These are phyloP conservation scores for Physocladia obscura DNA, from an alignment of 192 early-diverging fungal species.

Conservation along the genomic window DNA sequence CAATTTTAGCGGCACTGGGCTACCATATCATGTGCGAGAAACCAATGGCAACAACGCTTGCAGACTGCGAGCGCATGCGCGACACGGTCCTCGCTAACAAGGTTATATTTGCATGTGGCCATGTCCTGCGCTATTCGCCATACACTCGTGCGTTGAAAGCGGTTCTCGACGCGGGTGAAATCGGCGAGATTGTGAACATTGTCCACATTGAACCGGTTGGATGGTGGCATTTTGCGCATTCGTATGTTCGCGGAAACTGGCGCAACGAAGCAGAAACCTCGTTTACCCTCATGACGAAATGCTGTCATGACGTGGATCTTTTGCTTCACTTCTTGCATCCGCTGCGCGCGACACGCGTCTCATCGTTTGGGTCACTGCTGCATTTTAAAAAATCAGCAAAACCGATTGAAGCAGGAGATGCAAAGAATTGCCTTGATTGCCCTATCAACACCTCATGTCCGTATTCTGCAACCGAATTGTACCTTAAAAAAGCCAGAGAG, in stretches of 20 bases:
- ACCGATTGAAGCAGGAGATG: constrained; percentile 56
- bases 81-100: constrained; percentile 40
- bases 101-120: constrained; percentile 43
- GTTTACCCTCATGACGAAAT: constrained; percentile 65
- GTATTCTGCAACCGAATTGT: constrained; percentile 61
- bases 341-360: constrained; percentile 39
- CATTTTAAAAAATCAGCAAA: constrained; percentile 59
- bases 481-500: constrained; percentile 41
- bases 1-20: constrained; percentile 17
- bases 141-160: constrained; percentile 57
- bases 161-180: constrained; percentile 48
- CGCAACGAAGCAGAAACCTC: constrained; percentile 51
- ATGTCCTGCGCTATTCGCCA: constrained; percentile 50
- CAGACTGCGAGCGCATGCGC: constrained; percentile 53
- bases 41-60: constrained; percentile 57
- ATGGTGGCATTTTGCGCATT: constrained; percentile 70
- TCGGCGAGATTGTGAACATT: constrained; percentile 65
- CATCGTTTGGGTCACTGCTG: constrained; percentile 59
- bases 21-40: constrained; percentile 71
- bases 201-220: constrained; percentile 64
- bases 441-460: constrained; percentile 52
- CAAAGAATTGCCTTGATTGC: constrained; percentile 58
- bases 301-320: constrained; percentile 57
- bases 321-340: constrained; percentile 39
- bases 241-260: constrained; percentile 68